These are phyloP conservation scores for Fusarium sp. DNA, from an alignment of 2,329 filamentous ascomycete species.

Conservation along the genomic window DNA sequence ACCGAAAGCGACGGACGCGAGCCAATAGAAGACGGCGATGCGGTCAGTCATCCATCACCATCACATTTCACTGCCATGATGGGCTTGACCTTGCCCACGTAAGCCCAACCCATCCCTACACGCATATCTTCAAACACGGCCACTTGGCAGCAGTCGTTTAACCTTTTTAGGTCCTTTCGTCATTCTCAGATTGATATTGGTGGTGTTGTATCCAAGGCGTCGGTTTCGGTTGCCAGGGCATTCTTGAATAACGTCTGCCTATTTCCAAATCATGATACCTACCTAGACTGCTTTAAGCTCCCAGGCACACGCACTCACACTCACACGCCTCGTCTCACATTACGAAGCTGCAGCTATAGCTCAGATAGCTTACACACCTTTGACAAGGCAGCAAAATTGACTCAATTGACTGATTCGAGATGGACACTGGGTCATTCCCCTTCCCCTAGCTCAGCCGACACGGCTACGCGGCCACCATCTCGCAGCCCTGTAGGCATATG, in stretches of 20 bases:
- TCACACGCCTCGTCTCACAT: conserved; percentile 3
- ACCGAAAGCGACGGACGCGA: conserved; percentile 26
- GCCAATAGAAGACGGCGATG: conserved; percentile 20
- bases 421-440: not conserved
- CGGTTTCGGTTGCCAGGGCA: conserved; percentile 6
- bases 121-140: not conserved
- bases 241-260: conserved; percentile 20
- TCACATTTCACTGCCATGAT: conserved; percentile 1
- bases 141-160: conserved; percentile 7
- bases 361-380: not conserved
- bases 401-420: not conserved
- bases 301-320: conserved; percentile 19
- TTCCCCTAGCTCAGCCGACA: conserved; percentile 8
- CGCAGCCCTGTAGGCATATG: not conserved
- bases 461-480: conserved; percentile 28
- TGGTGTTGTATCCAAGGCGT: conserved; percentile 7
- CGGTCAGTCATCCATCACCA: conserved; percentile 17
- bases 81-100: conserved; percentile 22
- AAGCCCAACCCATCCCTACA: conserved; percentile 18
- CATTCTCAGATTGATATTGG: not conserved
- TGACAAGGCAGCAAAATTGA: conserved; percentile 14
- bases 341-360: not conserved
- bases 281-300: conserved; percentile 15
- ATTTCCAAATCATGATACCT: conserved; percentile 12
- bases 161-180: conserved; percentile 10